Evolutionary conservation across 2,329 filamentous ascomycete genomes (phyloP).

Genomic region (Trichoderma atrobrunneum): DNA sequence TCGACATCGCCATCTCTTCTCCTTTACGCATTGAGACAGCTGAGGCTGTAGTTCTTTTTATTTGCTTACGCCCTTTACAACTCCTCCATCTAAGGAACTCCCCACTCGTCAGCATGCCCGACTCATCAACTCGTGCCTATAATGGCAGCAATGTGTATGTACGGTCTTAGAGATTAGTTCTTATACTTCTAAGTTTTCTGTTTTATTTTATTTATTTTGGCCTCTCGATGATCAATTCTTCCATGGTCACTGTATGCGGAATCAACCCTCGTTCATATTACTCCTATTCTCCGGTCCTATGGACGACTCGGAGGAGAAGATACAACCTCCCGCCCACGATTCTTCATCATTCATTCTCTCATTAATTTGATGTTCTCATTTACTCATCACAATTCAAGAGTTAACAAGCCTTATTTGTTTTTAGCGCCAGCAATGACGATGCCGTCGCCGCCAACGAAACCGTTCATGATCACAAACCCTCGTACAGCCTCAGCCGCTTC

Average conservation of each 20-base stretch:
- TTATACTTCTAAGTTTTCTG: neutral
- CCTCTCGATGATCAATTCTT: rapidly evolving
- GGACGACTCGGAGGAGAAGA: no score
- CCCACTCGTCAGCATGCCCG: neutral
- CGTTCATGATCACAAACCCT: neutral
- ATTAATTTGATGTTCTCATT: neutral
- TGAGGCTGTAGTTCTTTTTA: no score
- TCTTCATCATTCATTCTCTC: neutral
- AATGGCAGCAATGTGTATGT: neutral
- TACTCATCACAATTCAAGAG: rapidly evolving
- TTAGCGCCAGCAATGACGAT: neutral
- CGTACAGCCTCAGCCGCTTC: neutral
- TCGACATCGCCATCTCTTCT: no score
- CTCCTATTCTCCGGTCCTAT: neutral
- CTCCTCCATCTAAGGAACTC: no score
- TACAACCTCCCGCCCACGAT: no score
- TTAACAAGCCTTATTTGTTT: neutral
- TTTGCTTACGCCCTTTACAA: no score
- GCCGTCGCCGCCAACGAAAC: neutral
- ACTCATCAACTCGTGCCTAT: neutral
- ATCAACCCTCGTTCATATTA: neutral
- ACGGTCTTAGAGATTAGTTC: neutral
- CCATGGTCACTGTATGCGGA: neutral
- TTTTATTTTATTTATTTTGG: neutral
- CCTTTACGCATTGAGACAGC: no score